Percentiles rank a stretch among this genome's conserved stretches.
phyloP scores from a whole-genome alignment of 768 basidiomycete genomes.

The Pleurotus salmoneostramineus region DNA sequence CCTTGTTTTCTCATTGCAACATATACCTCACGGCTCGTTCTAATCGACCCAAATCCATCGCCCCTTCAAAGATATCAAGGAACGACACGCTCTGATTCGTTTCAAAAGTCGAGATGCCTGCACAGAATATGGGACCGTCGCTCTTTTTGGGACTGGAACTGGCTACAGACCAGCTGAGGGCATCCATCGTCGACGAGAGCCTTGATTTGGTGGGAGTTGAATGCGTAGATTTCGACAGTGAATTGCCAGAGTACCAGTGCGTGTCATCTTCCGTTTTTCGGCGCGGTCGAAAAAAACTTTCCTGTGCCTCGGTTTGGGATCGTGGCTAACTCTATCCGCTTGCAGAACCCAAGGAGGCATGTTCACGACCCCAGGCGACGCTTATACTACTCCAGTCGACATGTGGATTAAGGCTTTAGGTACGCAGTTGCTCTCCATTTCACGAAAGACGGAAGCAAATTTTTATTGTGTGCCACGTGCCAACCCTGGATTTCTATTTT shows the following conservation, averaged over 20 bases:
- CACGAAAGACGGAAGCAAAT: slow-evolving; percentile 54
- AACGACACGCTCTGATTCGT: background rate
- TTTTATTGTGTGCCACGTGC: slow-evolving; percentile 29
- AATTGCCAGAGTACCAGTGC: slow-evolving; percentile 76
- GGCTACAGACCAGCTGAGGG: slow-evolving; percentile 79
- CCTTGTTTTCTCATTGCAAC: background rate
- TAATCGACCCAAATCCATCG: background rate
- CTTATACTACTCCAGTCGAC: slow-evolving; percentile 83
- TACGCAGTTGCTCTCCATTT: slow-evolving; percentile 32
- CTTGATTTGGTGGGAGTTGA: slow-evolving; percentile 82
- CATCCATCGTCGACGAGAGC: slow-evolving; percentile 78
- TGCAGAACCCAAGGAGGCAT: slow-evolving; percentile 81
- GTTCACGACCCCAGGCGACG: slow-evolving; percentile 82
- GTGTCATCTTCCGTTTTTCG: slow-evolving; percentile 8
- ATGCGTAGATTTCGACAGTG: slow-evolving; percentile 78
- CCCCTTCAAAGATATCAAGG: background rate
- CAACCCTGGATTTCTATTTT: slow-evolving; percentile 17
- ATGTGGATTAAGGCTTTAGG: slow-evolving; percentile 90
- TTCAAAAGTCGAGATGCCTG: slow-evolving; percentile 31
- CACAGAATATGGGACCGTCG: slow-evolving; percentile 38
- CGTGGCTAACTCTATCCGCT: slow-evolving; percentile 10
- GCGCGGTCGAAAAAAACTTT: slow-evolving; percentile 8
- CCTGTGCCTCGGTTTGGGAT: background rate
- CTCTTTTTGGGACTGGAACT: slow-evolving; percentile 87
- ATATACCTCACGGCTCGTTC: background rate